Evolutionary conservation across 78 protist species (phyloP).

Genomic region (Cavenderia fasciculata): DNA sequence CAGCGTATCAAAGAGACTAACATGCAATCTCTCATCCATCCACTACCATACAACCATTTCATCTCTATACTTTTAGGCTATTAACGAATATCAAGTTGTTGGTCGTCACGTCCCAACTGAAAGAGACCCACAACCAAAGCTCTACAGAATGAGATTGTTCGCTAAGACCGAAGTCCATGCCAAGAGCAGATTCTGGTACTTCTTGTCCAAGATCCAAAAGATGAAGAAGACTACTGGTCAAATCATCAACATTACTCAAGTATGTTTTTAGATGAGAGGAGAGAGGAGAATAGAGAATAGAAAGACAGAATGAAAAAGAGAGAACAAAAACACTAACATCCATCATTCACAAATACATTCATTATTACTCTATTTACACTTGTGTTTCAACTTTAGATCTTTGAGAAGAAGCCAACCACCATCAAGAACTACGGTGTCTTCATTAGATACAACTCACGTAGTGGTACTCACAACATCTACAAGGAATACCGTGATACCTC

Average conservation of each 20-base stretch:
- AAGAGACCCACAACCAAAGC: slow-evolving; percentile 85
- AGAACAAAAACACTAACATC: neutral
- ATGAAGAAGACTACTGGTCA: slow-evolving; percentile 97
- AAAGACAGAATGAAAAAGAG: slow-evolving; percentile 1
- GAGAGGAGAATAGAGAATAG: neutral
- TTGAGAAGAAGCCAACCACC: slow-evolving; percentile 86
- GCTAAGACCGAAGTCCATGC: slow-evolving; percentile 98
- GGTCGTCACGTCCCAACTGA: slow-evolving; percentile 92
- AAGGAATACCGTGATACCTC: slow-evolving; percentile 96
- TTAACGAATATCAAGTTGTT: slow-evolving; percentile 90
- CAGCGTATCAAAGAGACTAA: too few species aligned
- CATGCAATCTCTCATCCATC: too few species aligned
- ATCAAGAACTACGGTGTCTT: slow-evolving; percentile 98
- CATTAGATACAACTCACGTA: slow-evolving; percentile 97
- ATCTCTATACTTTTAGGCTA: too few species aligned
- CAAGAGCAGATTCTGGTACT: slow-evolving; percentile 98
- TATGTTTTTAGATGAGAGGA: neutral
- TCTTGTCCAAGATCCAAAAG: slow-evolving; percentile 91
- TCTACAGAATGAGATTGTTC: slow-evolving; percentile 98
- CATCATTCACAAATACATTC: neutral
- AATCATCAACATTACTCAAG: slow-evolving; percentile 92
- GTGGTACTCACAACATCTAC: slow-evolving; percentile 98
- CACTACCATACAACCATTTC: too few species aligned
- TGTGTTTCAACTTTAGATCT: slow-evolving; percentile 75
- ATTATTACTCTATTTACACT: too few species aligned